phyloP scores from a whole-genome alignment of 148 eudicot genomes.

The Chenopodium quinoa region DNA sequence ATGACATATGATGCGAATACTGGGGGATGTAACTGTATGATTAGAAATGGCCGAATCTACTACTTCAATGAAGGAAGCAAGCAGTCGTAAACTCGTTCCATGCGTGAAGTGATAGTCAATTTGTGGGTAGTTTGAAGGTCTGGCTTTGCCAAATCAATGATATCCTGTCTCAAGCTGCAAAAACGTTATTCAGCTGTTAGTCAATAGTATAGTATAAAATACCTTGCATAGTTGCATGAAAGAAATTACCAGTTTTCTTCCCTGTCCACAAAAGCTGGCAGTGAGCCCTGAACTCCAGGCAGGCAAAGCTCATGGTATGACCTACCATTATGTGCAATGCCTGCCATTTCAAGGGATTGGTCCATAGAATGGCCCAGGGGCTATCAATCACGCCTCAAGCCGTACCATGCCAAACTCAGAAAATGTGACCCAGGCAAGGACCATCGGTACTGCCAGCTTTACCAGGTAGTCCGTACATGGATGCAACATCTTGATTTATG shows the following conservation, averaged over 20 bases:
- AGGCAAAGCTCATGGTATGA: not conserved
- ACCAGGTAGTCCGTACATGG: not conserved
- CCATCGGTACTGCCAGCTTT: not conserved
- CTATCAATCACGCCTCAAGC: not conserved
- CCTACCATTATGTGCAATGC: not conserved
- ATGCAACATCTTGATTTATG: not conserved
- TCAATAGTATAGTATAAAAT: not conserved
- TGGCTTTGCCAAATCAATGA: conserved; percentile 80
- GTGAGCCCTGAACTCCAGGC: not conserved
- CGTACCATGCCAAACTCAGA: not conserved
- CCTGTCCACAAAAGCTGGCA: not conserved
- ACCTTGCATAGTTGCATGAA: not conserved
- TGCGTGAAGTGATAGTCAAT: conserved; percentile 71
- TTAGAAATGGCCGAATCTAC: not conserved
- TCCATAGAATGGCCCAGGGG: not conserved
- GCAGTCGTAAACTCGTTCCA: conserved; percentile 87
- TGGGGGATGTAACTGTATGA: too few relatives aligned
- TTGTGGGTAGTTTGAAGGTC: conserved; percentile 58
- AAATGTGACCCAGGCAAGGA: not conserved
- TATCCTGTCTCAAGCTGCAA: conserved; percentile 82
- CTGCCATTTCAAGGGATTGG: not conserved
- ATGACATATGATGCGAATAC: not conserved
- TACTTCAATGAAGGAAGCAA: conserved; percentile 66
- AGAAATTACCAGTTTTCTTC: not conserved
- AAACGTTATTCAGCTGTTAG: conserved; percentile 1